phyloP scores from a whole-genome alignment of 2,329 filamentous ascomycete species.

The Sporothrix mexicana region DNA sequence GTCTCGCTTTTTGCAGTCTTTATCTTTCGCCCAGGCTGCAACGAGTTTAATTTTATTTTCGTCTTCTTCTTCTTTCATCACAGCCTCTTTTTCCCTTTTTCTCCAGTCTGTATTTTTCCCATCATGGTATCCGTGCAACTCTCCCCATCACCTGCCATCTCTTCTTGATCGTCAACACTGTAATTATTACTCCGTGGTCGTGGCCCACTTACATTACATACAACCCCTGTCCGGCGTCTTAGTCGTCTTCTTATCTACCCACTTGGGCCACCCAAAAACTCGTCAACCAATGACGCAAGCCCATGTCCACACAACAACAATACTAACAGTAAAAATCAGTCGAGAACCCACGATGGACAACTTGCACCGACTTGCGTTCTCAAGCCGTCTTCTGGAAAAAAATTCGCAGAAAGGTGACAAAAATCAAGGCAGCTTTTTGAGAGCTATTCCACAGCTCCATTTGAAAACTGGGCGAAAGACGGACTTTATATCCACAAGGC shows the following conservation, averaged over 20 bases:
- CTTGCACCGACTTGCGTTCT: background rate
- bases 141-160: background rate
- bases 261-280: background rate
- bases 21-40: background rate
- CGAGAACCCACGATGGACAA: background rate
- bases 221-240: background rate
- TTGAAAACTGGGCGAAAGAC: background rate
- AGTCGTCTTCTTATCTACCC: constrained; percentile 20
- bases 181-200: too few relatives aligned
- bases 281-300: constrained; percentile 34
- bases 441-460: too few relatives aligned
- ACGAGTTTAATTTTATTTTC: constrained; percentile 7
- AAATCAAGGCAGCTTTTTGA: too few relatives aligned
- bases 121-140: background rate
- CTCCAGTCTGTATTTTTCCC: background rate
- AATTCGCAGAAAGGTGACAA: too few relatives aligned
- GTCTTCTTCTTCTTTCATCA: background rate
- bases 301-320: background rate
- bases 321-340: background rate
- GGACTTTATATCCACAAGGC: background rate
- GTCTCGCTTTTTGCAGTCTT: background rate
- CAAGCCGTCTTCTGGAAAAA: too few relatives aligned
- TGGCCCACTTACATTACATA: background rate
- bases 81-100: background rate
- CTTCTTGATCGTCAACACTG: background rate